Base-by-base conservation (phyloP, 352 stramenopile genomes). In the Pythium rhizo-oryzae region DNA sequence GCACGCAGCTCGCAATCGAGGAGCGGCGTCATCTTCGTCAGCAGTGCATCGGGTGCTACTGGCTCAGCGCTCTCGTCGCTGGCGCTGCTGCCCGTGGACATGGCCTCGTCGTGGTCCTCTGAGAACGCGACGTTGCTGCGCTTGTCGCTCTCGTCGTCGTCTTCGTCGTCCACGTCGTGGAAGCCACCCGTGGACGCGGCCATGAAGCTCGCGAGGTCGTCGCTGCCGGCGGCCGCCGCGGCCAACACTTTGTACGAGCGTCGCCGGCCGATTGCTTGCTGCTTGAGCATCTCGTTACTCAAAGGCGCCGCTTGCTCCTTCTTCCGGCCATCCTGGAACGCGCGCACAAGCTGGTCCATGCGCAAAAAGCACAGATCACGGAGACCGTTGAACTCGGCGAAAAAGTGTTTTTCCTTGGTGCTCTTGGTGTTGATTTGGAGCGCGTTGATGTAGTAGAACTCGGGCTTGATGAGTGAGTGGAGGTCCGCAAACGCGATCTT, bases 361-460 rank as follows among this genome's bases (percentile, higher is more conserved):
- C 85, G 80, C 8, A 89, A 43, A 63, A 91, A 93, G 43, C 75
- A 86, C n/a, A 86, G 80, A 60, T 93, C 85, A 0, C 85, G 82
- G 12, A 91, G 75, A 0, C 85, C 85, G 37, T 92, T 91, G 52
- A 92, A 93, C 66, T 93, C 85, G n/a, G 82, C 85, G 23, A 91
- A 76, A 62, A 91, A 93, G 67, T 85, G 88, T 15, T 85, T 89
- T 35, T 87, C 76, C 49, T 85, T 83, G 37, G 30, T 30, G 50
- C 13, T 46, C 54, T 84, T 83, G 6, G 80, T 89, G 63, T 90
- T 91, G 62, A 94, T 72, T 49, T 94, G 84, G 25, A 94, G 63
- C 0, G 83, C 85, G 56, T 91, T 94, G 66, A 94, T 92, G 67
- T 92, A 94, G 70, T 94, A 92, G 51, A 94, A 92, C 70, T 90